These are phyloP conservation scores for Chlorella sp. DNA, from an alignment of 139 green algal genomes.

Conservation along the genomic window DNA sequence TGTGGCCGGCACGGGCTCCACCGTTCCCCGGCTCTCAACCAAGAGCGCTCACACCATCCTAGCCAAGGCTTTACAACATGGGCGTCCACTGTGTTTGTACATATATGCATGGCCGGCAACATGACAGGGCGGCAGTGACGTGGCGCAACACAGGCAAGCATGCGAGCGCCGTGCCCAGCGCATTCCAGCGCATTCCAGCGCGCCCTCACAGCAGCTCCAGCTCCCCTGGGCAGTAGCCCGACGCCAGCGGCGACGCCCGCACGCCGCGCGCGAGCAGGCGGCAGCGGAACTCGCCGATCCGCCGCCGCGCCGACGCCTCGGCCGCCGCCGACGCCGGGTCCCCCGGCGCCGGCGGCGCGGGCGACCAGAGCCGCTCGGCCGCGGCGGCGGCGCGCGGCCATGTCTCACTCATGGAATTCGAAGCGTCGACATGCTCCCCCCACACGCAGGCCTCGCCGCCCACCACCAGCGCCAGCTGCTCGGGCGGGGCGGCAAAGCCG, in stretches of 20 bases:
- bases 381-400: slow-evolving; percentile 62
- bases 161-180: too few species aligned
- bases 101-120: too few species aligned
- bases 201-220: too few species aligned
- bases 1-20: too few species aligned
- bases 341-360: background rate
- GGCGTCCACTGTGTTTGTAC: too few species aligned
- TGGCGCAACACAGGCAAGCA: too few species aligned
- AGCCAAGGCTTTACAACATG: too few species aligned
- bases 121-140: too few species aligned
- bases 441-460: slow-evolving; percentile 66
- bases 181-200: too few species aligned
- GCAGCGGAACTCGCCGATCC: slow-evolving; percentile 46
- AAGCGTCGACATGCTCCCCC: slow-evolving; percentile 61
- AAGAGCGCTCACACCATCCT: too few species aligned
- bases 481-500: slow-evolving; percentile 19
- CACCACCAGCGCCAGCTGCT: slow-evolving; percentile 43
- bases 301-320: background rate
- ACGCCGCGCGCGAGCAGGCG: slow-evolving; percentile 47
- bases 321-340: background rate
- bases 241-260: slow-evolving; percentile 34
- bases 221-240: slow-evolving; percentile 48
- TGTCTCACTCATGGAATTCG: slow-evolving; percentile 45
- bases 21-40: too few species aligned
- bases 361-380: slow-evolving; percentile 64